Percentiles rank a stretch among this genome's conserved stretches.
Evolutionary conservation across 1,284 basidiomycete species (phyloP).

Genomic region (Boletellus deceptivus): DNA sequence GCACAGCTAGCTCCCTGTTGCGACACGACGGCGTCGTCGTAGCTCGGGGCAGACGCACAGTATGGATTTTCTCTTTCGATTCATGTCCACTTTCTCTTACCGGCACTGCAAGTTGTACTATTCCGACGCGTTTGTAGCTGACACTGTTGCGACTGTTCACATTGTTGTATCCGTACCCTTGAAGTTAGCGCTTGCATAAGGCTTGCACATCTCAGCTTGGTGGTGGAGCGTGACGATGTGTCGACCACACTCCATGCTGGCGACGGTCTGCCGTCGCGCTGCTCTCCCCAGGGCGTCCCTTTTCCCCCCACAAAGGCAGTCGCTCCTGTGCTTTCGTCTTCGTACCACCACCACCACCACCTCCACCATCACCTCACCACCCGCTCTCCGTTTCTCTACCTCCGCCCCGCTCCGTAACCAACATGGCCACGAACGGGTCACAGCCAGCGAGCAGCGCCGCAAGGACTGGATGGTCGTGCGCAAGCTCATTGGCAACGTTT

Average conservation of each 20-base stretch:
- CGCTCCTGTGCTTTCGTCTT: conserved; percentile 4
- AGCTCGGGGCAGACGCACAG: not conserved
- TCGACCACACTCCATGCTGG: conserved; percentile 25
- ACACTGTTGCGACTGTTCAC: conserved; percentile 1
- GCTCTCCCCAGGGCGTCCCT: conserved; percentile 8
- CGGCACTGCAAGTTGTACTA: conserved; percentile 16
- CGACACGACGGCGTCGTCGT: not conserved
- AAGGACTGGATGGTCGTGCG: conserved; percentile 71
- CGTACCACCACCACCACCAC: not conserved
- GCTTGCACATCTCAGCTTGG: not conserved
- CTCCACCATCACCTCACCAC: not conserved
- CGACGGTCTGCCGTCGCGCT: conserved; percentile 15
- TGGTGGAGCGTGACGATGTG: not conserved
- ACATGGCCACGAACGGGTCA: conserved; percentile 15
- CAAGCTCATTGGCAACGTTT: conserved; percentile 63
- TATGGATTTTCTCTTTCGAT: conserved; percentile 12
- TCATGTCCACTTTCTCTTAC: not conserved
- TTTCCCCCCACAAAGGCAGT: conserved; percentile 1
- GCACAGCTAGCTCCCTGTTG: no score
- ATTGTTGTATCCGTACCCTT: conserved; percentile 12
- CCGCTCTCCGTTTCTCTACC: conserved; percentile 12
- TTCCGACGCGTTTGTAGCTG: conserved; percentile 19
- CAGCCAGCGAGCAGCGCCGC: conserved; percentile 52
- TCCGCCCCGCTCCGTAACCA: conserved; percentile 11
- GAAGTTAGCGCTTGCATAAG: not conserved